Evolutionary conservation across 345 rosid genomes (phyloP).

Genomic region (Murraya koenigii): DNA sequence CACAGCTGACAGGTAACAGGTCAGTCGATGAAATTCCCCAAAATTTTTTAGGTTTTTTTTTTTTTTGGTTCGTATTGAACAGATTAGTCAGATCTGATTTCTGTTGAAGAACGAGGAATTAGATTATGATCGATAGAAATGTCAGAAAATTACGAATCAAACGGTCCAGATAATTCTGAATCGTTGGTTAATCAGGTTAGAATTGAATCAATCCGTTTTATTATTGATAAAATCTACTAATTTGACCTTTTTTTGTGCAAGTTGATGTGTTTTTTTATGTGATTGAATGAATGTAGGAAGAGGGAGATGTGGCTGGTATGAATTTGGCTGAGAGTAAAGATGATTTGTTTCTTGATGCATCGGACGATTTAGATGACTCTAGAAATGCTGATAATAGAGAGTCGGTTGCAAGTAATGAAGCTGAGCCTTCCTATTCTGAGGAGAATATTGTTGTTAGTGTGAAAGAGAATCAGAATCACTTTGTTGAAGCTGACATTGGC

Average conservation of each 20-base stretch:
- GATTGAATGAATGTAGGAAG: conserved; percentile 19
- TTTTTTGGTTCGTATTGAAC: not conserved
- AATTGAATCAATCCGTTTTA: not conserved
- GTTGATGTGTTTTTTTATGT: not conserved
- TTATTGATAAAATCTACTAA: not conserved
- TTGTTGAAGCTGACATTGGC: conserved; percentile 17
- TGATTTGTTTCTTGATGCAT: conserved; percentile 87
- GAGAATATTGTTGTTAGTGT: conserved; percentile 8
- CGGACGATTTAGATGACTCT: conserved; percentile 59
- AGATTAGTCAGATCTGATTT: conserved; percentile 2
- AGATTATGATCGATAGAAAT: conserved; percentile 12
- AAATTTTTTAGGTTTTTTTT: not conserved
- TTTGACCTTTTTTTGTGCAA: not conserved
- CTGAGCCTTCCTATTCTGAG: conserved; percentile 5
- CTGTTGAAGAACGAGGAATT: conserved; percentile 1
- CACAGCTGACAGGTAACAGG: not conserved
- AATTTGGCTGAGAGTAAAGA: conserved; percentile 60
- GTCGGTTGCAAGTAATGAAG: conserved; percentile 19
- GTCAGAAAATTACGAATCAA: conserved; percentile 13
- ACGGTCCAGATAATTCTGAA: conserved; percentile 1
- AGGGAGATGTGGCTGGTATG: conserved; percentile 17
- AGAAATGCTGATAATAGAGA: conserved; percentile 36
- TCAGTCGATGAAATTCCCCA: not conserved
- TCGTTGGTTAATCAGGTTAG: conserved; percentile 8
- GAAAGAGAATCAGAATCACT: not conserved